Evolutionary conservation across 306 rosid genomes (phyloP).

Genomic region (Begonia loranthoides): DNA sequence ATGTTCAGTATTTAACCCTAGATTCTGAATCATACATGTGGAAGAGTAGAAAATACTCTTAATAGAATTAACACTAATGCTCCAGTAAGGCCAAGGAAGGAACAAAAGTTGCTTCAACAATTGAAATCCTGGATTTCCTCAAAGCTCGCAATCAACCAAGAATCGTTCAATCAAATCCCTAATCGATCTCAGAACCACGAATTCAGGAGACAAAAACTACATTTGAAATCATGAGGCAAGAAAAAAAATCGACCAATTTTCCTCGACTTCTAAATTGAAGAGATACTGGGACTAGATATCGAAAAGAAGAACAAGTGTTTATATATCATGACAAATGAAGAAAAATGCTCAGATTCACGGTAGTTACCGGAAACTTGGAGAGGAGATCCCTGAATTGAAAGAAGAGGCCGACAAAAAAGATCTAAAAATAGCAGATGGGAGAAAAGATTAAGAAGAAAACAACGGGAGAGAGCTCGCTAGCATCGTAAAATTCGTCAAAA

Average conservation of each 20-base stretch:
- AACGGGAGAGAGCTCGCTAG: constrained; percentile 16
- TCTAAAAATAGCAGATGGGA: constrained; percentile 2
- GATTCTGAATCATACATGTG: constrained; percentile 2
- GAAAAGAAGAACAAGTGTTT: neutral
- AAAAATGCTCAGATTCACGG: neutral
- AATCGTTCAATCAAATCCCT: constrained; percentile 2
- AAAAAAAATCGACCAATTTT: too few species aligned
- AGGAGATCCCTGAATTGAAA: constrained; percentile 10
- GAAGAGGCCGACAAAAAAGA: constrained; percentile 6
- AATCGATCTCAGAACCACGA: constrained; percentile 4
- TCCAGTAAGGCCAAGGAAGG: neutral
- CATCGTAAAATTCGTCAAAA: constrained; percentile 69
- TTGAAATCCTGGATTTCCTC: neutral
- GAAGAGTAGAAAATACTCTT: neutral
- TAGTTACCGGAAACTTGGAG: constrained; percentile 27
- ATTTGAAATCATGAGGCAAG: too few species aligned
- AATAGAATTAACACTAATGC: neutral
- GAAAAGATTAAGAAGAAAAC: constrained; percentile 20
- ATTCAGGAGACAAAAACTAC: neutral
- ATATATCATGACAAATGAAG: neutral
- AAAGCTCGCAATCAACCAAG: constrained; percentile 7
- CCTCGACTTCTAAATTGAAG: too few species aligned
- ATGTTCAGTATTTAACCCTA: constrained; percentile 10
- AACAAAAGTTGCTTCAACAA: neutral
- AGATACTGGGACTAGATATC: too few species aligned